Conservation (phyloP, 768 basidiomycete genomes). For the Crucibulum laeve region DNA sequence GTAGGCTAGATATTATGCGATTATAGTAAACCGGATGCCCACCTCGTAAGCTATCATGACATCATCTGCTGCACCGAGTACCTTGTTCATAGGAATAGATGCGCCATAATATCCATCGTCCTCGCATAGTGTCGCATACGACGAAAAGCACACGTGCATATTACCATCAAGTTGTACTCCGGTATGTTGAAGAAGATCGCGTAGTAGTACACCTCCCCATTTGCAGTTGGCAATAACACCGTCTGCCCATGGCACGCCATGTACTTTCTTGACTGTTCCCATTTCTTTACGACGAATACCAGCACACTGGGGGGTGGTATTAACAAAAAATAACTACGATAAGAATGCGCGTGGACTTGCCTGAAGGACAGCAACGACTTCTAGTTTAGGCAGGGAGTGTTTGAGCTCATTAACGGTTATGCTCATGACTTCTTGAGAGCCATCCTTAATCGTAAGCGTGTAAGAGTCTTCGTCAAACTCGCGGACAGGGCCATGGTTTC, state of each 20-base stretch:
- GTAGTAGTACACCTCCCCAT: slow-evolving; percentile 60
- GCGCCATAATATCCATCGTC: slow-evolving; percentile 61
- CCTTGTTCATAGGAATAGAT: slow-evolving; percentile 54
- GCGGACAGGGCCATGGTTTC: slow-evolving; percentile 65
- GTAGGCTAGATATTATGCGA: slow-evolving; percentile 1
- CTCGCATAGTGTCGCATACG: slow-evolving; percentile 55
- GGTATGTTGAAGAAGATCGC: slow-evolving; percentile 47
- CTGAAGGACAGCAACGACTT: slow-evolving; percentile 53
- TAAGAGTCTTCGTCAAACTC: slow-evolving; percentile 45
- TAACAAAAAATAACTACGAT: not conserved
- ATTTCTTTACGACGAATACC: slow-evolving; percentile 67
- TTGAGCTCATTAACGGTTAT: slow-evolving; percentile 37
- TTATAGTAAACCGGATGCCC: slow-evolving; percentile 2
- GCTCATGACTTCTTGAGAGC: slow-evolving; percentile 22
- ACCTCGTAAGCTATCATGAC: slow-evolving; percentile 65
- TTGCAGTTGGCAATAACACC: slow-evolving; percentile 67
- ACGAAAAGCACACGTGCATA: slow-evolving; percentile 57
- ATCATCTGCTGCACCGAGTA: slow-evolving; percentile 39
- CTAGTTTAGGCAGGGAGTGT: slow-evolving; percentile 29
- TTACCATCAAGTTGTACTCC: slow-evolving; percentile 30
- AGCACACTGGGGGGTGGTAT: slow-evolving; percentile 39
- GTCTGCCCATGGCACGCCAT: slow-evolving; percentile 61
- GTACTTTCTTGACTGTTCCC: slow-evolving; percentile 50
- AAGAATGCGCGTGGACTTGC: slow-evolving; percentile 23
- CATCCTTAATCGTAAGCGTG: slow-evolving; percentile 32